Base-by-base conservation (phyloP, 345 rosid species). In the Hirschfeldia incana region DNA sequence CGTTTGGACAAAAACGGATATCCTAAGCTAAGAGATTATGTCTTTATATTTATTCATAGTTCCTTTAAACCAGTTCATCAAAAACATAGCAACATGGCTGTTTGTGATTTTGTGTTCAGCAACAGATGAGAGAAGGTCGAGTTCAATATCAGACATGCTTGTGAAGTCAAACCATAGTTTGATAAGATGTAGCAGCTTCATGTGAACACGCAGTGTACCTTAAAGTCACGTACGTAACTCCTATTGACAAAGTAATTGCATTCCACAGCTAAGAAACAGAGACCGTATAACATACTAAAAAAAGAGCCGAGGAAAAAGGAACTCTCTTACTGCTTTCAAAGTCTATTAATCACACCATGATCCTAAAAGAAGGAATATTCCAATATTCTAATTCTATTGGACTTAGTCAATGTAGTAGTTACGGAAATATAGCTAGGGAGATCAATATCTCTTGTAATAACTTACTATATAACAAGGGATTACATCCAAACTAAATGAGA, bases 131-230 rank as follows among this genome's bases (percentile, higher is more conserved):
- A 77, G 89, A 55, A 92, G 85, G 69, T 83, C 77, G 77, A 95
- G 86, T 70, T 91, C 89, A 81, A 95, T 87, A 49, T 91, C 92
- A 8, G 97, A 97, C 97, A 86, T 92, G 76, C 88, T 89, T 15
- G 90, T 89, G 84, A 92, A 94, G 75, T 96, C 88, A 83, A 82
- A 86, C 98, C 98, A 94, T 76, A 94, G 80, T 76, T 34, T 85
- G 97, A 86, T 94, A 98, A 3, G 98, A 88, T 70, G 98, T 97
- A 53, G 98, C 30, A 94, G 95, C 84, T 94, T 94, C 84, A 92
- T 82, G 36, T 87, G 90, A 30, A 92, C 77, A 46, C 92, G 88
- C 81, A 90, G 2, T 0, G 95, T 90, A 81, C 98, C 98, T 49
- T 92, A 88, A 77, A 94, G 87, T 16, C 88, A 85, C 75, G 89